Conservation (phyloP, 1,284 basidiomycete species). For the Ceratobasidium sp. region DNA sequence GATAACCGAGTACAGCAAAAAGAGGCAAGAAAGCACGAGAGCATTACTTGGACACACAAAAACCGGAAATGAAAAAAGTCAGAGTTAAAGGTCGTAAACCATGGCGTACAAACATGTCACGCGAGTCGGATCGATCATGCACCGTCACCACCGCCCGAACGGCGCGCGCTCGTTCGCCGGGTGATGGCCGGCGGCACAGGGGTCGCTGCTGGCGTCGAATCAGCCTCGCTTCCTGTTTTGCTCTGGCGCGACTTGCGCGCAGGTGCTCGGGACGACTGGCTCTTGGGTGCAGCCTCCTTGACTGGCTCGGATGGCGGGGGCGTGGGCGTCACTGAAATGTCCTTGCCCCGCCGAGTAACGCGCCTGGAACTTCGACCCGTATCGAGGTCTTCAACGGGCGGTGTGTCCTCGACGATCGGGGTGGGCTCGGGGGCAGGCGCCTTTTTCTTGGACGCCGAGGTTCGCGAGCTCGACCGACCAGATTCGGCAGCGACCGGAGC, state of each 20-base stretch:
- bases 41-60: constrained; percentile 4
- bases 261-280: constrained; percentile 1
- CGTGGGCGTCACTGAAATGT: constrained; percentile 34
- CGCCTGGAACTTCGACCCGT: constrained; percentile 3
- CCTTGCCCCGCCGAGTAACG: constrained; percentile 18
- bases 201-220: neutral
- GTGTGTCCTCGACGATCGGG: constrained; percentile 5
- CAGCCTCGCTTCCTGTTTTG: constrained; percentile 25
- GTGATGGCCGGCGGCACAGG: neutral
- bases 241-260: constrained; percentile 15
- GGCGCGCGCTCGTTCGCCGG: constrained; percentile 35
- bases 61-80: neutral
- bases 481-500: constrained; percentile 24
- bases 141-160: constrained; percentile 13
- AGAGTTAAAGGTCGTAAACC: neutral
- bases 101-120: neutral
- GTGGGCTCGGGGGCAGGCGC: neutral
- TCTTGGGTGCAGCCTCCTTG: constrained; percentile 16
- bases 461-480: constrained; percentile 13
- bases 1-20: constrained; percentile 27
- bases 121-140: neutral
- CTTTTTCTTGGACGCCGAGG: constrained; percentile 25
- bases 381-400: constrained; percentile 15
- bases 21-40: constrained; percentile 26
- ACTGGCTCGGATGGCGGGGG: constrained; percentile 9